phyloP scores from a whole-genome alignment of 495 filamentous ascomycete genomes.

The Mycothermus thermophilus region DNA sequence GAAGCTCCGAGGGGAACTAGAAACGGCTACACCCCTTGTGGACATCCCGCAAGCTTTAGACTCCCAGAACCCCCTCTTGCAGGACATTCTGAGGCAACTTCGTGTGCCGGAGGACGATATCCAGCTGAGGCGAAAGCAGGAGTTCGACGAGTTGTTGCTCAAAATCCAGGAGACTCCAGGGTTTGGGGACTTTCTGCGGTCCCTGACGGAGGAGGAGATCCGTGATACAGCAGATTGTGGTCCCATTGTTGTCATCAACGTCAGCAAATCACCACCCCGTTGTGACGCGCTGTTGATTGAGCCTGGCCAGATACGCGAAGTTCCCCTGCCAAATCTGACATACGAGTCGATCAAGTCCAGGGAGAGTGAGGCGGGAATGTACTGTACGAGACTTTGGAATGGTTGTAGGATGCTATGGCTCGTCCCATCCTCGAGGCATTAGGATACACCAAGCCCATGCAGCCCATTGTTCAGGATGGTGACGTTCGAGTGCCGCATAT shows the following conservation, averaged over 20 bases:
- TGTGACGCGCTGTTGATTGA: background rate
- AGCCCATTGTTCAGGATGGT: background rate
- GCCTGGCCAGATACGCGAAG: background rate
- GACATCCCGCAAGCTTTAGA: too few relatives aligned
- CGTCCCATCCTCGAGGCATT: background rate
- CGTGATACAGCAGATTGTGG: background rate
- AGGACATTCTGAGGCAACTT: too few relatives aligned
- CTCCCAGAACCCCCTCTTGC: background rate
- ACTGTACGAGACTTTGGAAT: background rate
- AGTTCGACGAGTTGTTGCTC: background rate
- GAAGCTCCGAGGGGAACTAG: background rate
- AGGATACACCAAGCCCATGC: background rate
- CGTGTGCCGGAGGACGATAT: too few relatives aligned
- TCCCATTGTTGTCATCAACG: background rate
- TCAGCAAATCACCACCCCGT: background rate
- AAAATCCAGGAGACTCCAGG: background rate
- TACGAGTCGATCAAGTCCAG: background rate
- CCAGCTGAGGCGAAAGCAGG: background rate
- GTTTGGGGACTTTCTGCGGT: background rate
- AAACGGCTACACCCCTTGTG: too few relatives aligned
- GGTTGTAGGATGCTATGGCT: background rate
- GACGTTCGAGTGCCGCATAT: background rate
- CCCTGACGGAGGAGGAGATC: background rate
- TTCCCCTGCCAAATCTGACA: background rate
- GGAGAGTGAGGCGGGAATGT: background rate